phyloP scores from a whole-genome alignment of 2,329 filamentous ascomycete genomes.

The Colletotrichum godetiae region DNA sequence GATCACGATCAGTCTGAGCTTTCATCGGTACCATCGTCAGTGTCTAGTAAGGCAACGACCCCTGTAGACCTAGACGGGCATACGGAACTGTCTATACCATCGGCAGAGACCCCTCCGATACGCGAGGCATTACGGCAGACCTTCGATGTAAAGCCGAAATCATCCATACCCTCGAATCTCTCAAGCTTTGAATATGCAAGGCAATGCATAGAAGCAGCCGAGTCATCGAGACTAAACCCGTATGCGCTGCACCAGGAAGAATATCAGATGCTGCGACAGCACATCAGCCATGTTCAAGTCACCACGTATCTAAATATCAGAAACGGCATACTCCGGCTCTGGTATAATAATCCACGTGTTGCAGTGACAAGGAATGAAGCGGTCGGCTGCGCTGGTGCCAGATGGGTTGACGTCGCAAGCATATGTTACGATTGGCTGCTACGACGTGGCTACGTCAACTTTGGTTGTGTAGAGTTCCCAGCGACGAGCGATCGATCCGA shows the following conservation, averaged over 20 bases:
- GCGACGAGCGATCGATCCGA: slow-evolving; percentile 43
- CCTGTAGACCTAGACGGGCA: slow-evolving; percentile 58
- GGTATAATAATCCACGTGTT: slow-evolving; percentile 87
- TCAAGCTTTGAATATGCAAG: slow-evolving; percentile 83
- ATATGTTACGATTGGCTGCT: slow-evolving; percentile 94
- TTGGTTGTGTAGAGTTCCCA: slow-evolving; percentile 85
- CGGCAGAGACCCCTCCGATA: slow-evolving; percentile 30
- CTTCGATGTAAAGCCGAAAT: slow-evolving; percentile 77
- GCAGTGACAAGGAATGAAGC: slow-evolving; percentile 87
- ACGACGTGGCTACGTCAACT: slow-evolving; percentile 94
- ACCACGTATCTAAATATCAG: slow-evolving; percentile 96
- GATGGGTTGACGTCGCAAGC: slow-evolving; percentile 90
- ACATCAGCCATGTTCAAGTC: slow-evolving; percentile 89
- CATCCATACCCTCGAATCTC: slow-evolving; percentile 84
- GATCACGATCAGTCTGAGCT: slow-evolving; percentile 67
- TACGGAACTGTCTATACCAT: slow-evolving; percentile 38
- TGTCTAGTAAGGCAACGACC: slow-evolving; percentile 73
- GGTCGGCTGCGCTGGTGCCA: slow-evolving; percentile 86
- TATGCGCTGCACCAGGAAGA: slow-evolving; percentile 89
- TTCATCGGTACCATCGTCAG: slow-evolving; percentile 63
- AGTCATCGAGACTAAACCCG: slow-evolving; percentile 88
- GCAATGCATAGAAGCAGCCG: slow-evolving; percentile 90
- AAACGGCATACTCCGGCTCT: slow-evolving; percentile 91
- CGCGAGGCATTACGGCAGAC: slow-evolving; percentile 46
- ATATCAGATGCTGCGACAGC: slow-evolving; percentile 80